Evolutionary conservation across 768 basidiomycete genomes (phyloP).

Genomic region (Nevesoporus exiguus): DNA sequence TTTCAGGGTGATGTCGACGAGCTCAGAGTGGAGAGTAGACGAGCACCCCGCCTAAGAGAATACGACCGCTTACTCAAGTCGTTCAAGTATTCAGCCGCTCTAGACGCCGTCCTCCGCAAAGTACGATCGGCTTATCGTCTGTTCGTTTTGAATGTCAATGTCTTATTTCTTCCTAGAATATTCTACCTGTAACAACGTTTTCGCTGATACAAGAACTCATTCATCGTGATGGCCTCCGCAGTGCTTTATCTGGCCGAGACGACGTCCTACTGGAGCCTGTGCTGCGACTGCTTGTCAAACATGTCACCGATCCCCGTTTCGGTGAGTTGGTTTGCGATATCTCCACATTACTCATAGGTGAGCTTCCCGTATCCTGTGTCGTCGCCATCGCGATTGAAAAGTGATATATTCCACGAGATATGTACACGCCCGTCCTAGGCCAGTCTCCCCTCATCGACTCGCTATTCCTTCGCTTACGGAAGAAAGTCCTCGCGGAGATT

Average conservation of each 20-base stretch:
- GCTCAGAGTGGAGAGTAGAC: slow-evolving; percentile 69
- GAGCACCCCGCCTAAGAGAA: slow-evolving; percentile 69
- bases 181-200: slow-evolving; percentile 82
- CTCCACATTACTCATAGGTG: slow-evolving; percentile 78
- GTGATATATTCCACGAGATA: slow-evolving; percentile 49
- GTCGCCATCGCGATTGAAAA: slow-evolving; percentile 2
- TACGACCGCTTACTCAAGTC: slow-evolving; percentile 88
- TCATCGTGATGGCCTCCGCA: slow-evolving; percentile 83
- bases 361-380: slow-evolving; percentile 24
- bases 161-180: slow-evolving; percentile 48
- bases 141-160: neutral
- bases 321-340: slow-evolving; percentile 87
- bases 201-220: slow-evolving; percentile 91
- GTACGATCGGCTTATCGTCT: slow-evolving; percentile 35
- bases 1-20: slow-evolving; percentile 67
- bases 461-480: slow-evolving; percentile 74
- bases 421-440: slow-evolving; percentile 89
- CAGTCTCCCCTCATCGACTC: slow-evolving; percentile 91
- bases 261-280: slow-evolving; percentile 92
- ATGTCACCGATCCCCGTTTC: slow-evolving; percentile 88
- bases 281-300: slow-evolving; percentile 78
- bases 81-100: slow-evolving; percentile 92
- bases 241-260: slow-evolving; percentile 86
- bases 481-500: slow-evolving; percentile 82
- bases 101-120: slow-evolving; percentile 88